Base-by-base conservation (phyloP, 2,329 filamentous ascomycete genomes). In the Coniella vitis region DNA sequence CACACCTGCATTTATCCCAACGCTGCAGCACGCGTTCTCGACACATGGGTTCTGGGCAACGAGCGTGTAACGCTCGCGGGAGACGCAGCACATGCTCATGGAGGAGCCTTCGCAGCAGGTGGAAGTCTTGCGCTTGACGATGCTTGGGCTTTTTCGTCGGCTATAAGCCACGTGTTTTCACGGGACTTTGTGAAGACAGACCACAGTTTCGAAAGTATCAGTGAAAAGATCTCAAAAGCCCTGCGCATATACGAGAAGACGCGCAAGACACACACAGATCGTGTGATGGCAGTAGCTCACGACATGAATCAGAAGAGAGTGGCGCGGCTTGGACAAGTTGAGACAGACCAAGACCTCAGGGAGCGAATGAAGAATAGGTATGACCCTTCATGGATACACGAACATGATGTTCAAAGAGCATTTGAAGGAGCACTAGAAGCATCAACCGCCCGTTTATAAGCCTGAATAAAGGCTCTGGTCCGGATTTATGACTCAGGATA, bases 311-410 rank as follows among this genome's bases (percentile, higher is more conserved):
- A 49, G 35, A 56, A 58, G 12, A 58, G 61, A 34, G 48, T 63
- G 2, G 60, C 53, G 34, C 54, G 56, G 37, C 44, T 54, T 10
- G 58, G 48, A 0, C 48, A 54, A 35, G 42, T 31, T 2, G 64
- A 68, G 53, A 67, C 65, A 4, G 69, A 74, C 21, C 63, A 64
- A 39, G 59, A 64, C 40, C 54, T 73, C 35, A 54, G 64, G 38
- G 35, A 54, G 1, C 59, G 66, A 45, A 65, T 73, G 54, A 59
- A 52, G 20, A 63, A 54, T 17, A 59, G 70, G 4, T 58, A 61
- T 2, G 63, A 71, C 47, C 64, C 65, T 4, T 61, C 56, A 14
- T 74, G 71, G 72, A 62, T 75, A 25, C 68, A 69, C 17, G 70
- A 73, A 53, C 70, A 75, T 56, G 68, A 74, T 56, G 70, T 73